Conservation (phyloP, 208 protist species). For the Trypanosoma vivax region DNA sequence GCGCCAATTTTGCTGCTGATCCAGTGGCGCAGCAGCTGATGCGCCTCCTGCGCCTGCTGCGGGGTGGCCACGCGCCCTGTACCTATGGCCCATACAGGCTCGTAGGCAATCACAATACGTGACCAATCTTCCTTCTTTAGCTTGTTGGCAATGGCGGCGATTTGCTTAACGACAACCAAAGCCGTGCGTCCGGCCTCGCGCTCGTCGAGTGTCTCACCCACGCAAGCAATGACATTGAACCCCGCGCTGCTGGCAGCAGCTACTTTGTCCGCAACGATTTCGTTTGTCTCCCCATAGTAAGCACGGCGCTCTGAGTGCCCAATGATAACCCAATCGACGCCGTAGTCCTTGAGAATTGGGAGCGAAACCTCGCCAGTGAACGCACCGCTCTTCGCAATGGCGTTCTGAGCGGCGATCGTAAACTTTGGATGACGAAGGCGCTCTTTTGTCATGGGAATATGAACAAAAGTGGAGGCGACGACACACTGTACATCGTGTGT, state of each 20-base stretch:
- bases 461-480: constrained; percentile 75
- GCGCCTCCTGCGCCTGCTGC: constrained; percentile 93
- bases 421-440: constrained; percentile 67
- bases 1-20: constrained; percentile 74
- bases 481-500: constrained; percentile 85
- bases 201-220: constrained; percentile 95
- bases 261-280: constrained; percentile 93
- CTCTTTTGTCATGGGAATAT: constrained; percentile 67
- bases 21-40: constrained; percentile 88
- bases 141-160: constrained; percentile 71
- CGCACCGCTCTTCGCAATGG: constrained; percentile 79
- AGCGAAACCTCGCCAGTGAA: constrained; percentile 87
- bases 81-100: constrained; percentile 99
- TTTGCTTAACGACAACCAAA: constrained; percentile 88
- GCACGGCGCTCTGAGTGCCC: constrained; percentile 97
- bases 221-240: constrained; percentile 94
- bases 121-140: constrained; percentile 81
- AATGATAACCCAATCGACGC: constrained; percentile 92
- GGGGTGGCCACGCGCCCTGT: constrained; percentile 96
- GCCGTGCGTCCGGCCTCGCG: constrained; percentile 87
- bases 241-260: constrained; percentile 66
- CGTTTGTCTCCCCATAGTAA: constrained; percentile 91
- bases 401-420: constrained; percentile 80
- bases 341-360: constrained; percentile 92
- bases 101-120: constrained; percentile 97